A percentile compares a stretch with the other conserved stretches of the same genome.
phyloP scores from a whole-genome alignment of 495 filamentous ascomycete genomes.

The Trichoderma parareesei region DNA sequence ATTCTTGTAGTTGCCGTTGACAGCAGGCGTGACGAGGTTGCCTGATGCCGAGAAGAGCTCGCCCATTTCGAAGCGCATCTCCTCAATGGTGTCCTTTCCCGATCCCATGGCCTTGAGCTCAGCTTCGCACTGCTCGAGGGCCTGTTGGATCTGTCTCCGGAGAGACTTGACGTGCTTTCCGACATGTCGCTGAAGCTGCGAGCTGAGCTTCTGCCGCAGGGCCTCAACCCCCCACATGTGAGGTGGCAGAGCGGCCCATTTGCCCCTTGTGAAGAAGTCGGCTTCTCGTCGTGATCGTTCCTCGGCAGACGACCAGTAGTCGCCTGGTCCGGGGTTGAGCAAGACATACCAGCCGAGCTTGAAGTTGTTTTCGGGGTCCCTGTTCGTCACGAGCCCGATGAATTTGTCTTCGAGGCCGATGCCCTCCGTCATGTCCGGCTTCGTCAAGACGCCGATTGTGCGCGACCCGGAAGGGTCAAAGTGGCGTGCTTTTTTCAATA shows the following conservation, averaged over 20 bases:
- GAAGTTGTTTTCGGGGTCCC: constrained; percentile 43
- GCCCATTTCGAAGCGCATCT: constrained; percentile 33
- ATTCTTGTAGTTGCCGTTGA: constrained; percentile 36
- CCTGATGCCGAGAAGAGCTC: constrained; percentile 31
- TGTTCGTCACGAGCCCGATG: constrained; percentile 47
- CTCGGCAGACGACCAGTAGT: constrained; percentile 24
- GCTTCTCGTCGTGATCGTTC: constrained; percentile 23
- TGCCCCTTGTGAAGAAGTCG: constrained; percentile 30
- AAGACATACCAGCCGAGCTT: constrained; percentile 59
- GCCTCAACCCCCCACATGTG: constrained; percentile 27
- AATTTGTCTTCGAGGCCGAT: constrained; percentile 41
- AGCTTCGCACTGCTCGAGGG: constrained; percentile 29
- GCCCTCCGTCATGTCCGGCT: constrained; percentile 41
- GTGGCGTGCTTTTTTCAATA: constrained; percentile 36
- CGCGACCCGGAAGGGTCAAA: constrained; percentile 35
- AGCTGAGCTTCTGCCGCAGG: constrained; percentile 29
- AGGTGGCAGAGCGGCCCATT: constrained; percentile 31
- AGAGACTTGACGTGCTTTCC: constrained; percentile 27
- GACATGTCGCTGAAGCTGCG: constrained; percentile 32
- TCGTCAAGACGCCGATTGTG: constrained; percentile 46
- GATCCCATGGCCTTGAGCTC: constrained; percentile 30
- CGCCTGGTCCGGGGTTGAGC: constrained; percentile 39
- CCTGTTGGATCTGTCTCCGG: constrained; percentile 28
- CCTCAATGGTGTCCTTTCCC: constrained; percentile 28
- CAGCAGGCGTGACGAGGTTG: constrained; percentile 31